phyloP scores from a whole-genome alignment of 176 grass and related monocot genomes.

The Areca catechu region DNA sequence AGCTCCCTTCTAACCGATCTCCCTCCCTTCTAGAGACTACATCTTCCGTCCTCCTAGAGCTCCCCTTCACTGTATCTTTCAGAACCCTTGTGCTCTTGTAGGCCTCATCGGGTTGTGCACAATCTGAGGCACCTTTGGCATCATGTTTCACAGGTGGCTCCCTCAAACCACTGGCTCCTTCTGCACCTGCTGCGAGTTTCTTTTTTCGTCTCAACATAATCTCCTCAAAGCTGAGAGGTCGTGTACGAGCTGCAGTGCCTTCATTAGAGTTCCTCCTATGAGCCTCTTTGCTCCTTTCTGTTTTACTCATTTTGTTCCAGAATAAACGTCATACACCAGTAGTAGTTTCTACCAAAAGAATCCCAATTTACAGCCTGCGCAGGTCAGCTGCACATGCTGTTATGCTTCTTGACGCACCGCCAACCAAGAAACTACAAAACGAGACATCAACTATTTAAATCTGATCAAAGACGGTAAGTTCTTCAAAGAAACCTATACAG shows the following conservation, averaged over 20 bases:
- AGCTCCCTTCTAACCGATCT: not conserved
- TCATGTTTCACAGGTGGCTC: slow-evolving; percentile 15
- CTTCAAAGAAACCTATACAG: no score
- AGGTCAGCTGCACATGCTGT: no score
- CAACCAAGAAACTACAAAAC: no score
- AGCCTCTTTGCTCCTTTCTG: slow-evolving; percentile 14
- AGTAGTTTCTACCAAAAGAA: no score
- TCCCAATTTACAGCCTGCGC: no score
- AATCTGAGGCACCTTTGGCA: slow-evolving; percentile 1
- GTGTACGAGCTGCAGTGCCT: slow-evolving; percentile 73
- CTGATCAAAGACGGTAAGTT: no score
- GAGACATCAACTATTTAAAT: no score
- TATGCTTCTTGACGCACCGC: no score
- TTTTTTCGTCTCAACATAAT: slow-evolving; percentile 66
- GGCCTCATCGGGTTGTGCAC: slow-evolving; percentile 12
- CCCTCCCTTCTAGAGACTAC: slow-evolving; percentile 24
- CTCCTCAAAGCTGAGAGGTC: slow-evolving; percentile 79
- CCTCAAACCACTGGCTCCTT: not conserved
- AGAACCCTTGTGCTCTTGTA: slow-evolving; percentile 28
- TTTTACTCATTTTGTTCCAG: slow-evolving; percentile 48
- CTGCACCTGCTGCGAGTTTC: slow-evolving; percentile 17
- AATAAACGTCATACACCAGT: no score
- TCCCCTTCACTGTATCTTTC: slow-evolving; percentile 17
- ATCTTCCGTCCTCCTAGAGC: slow-evolving; percentile 25
- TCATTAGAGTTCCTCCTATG: slow-evolving; percentile 18